Percentiles rank a stretch among this genome's conserved stretches.
Evolutionary conservation across 768 basidiomycete species (phyloP).

Genomic region (Omphalotus guepiniiformis): DNA sequence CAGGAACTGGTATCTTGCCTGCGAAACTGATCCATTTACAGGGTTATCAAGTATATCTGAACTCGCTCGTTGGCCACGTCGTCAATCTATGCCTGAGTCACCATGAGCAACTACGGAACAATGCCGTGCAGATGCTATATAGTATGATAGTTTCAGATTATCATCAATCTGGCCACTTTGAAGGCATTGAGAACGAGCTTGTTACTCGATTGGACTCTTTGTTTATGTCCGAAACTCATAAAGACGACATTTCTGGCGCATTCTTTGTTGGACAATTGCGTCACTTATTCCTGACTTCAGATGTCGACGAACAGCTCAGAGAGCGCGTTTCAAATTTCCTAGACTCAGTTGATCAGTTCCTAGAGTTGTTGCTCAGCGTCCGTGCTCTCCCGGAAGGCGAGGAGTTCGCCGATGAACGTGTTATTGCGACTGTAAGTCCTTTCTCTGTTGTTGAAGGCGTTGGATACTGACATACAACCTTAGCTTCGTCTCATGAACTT

Average conservation of each 20-base stretch:
- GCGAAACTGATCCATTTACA: conserved; percentile 24
- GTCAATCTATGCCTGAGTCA: conserved; percentile 92
- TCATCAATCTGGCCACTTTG: conserved; percentile 79
- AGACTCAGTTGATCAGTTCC: conserved; percentile 87
- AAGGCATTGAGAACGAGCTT: conserved; percentile 87
- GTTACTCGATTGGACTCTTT: conserved; percentile 87
- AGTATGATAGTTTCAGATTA: conserved; percentile 95
- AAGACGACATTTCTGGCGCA: conserved; percentile 85
- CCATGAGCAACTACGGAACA: conserved; percentile 86
- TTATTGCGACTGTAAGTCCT: conserved; percentile 72
- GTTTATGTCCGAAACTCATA: conserved; percentile 91
- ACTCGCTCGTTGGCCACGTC: conserved; percentile 81
- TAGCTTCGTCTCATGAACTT: conserved; percentile 91
- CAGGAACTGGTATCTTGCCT: not conserved
- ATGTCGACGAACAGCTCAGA: conserved; percentile 76
- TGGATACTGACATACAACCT: conserved; percentile 10
- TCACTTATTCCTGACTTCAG: conserved; percentile 80
- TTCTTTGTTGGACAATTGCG: conserved; percentile 92
- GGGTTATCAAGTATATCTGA: conserved; percentile 84
- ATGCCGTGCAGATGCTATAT: conserved; percentile 89
- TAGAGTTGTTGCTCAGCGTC: conserved; percentile 84
- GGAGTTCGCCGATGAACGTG: conserved; percentile 91
- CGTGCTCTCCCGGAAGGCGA: conserved; percentile 89
- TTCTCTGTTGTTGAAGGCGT: not conserved
- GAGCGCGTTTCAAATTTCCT: conserved; percentile 78